phyloP scores from a whole-genome alignment of 2,329 filamentous ascomycete genomes.

The Apiospora kogelbergensis region DNA sequence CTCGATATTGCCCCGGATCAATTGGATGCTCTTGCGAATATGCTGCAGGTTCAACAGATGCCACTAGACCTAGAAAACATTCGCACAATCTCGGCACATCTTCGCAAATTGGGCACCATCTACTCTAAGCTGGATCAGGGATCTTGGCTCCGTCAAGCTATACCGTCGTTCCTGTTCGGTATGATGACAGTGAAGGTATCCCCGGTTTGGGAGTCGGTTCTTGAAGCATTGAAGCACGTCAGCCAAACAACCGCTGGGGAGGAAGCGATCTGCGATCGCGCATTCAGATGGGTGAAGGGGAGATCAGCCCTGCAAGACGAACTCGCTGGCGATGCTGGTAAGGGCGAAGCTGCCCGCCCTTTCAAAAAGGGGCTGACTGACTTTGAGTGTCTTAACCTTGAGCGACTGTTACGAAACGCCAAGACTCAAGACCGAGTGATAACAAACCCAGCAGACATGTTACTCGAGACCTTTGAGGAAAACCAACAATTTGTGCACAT shows the following conservation, averaged over 20 bases:
- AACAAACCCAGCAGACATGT: conserved; percentile 53
- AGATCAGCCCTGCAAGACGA: conserved; percentile 54
- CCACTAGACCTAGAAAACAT: conserved; percentile 75
- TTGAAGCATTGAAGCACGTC: conserved; percentile 73
- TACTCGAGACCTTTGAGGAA: conserved; percentile 64
- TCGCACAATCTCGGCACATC: conserved; percentile 78
- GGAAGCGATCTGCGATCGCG: conserved; percentile 66
- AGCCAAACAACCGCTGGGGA: conserved; percentile 71
- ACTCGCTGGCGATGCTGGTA: conserved; percentile 19
- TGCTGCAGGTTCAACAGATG: conserved; percentile 78
- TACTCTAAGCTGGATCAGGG: conserved; percentile 61
- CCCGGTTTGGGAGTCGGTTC: conserved; percentile 84
- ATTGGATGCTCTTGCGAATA: conserved; percentile 56
- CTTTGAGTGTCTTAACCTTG: conserved; percentile 82
- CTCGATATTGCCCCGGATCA: conserved; percentile 53
- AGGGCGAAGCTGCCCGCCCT: conserved; percentile 30
- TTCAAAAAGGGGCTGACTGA: conserved; percentile 56
- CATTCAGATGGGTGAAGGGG: conserved; percentile 74
- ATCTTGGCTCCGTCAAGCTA: conserved; percentile 67
- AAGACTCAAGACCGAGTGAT: conserved; percentile 51
- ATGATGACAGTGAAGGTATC: conserved; percentile 83
- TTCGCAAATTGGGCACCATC: conserved; percentile 70
- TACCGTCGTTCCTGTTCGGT: conserved; percentile 85
- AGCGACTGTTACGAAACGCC: conserved; percentile 49
- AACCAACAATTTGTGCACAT: conserved; percentile 57